Conservation (phyloP, 169 alveolate species). For the Plasmodium inui region DNA sequence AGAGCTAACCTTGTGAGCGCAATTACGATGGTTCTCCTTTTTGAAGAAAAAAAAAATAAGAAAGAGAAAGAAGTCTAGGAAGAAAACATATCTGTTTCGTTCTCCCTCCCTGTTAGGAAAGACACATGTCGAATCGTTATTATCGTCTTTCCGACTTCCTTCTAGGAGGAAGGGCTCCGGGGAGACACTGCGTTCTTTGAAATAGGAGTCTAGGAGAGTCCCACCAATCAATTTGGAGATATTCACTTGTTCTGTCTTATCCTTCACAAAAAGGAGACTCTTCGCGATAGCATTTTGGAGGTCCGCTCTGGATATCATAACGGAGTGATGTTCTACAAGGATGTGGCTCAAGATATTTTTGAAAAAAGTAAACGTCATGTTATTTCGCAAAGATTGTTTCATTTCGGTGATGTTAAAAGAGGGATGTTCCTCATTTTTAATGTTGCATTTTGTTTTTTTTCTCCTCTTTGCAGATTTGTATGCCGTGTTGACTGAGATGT, state of each 20-base stretch:
- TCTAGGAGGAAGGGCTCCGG: neutral
- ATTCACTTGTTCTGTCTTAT: constrained; percentile 12
- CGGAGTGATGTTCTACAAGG: constrained; percentile 12
- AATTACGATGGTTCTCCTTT: neutral
- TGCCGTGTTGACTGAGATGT: neutral
- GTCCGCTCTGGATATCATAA: constrained; percentile 7
- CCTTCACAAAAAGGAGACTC: constrained; percentile 60
- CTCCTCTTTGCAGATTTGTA: neutral
- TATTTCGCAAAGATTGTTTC: neutral
- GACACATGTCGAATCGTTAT: neutral
- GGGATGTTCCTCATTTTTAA: neutral
- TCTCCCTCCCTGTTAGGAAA: neutral
- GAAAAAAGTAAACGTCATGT: constrained; percentile 8
- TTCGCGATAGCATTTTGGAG: constrained; percentile 12
- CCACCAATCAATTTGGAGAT: neutral
- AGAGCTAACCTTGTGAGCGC: neutral
- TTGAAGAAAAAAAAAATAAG: constrained; percentile 48
- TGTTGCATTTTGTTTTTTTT: neutral
- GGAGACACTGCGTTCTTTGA: neutral
- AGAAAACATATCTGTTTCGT: neutral
- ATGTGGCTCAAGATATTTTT: constrained; percentile 23
- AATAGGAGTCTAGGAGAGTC: constrained; percentile 15
- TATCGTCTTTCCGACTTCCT: neutral
- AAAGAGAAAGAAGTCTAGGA: constrained; percentile 45
- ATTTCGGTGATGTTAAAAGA: neutral